A percentile compares a stretch with the other conserved stretches of the same genome.
phyloP scores from a whole-genome alignment of 108 stramenopile species.

The Aurantiochytrium sp. region DNA sequence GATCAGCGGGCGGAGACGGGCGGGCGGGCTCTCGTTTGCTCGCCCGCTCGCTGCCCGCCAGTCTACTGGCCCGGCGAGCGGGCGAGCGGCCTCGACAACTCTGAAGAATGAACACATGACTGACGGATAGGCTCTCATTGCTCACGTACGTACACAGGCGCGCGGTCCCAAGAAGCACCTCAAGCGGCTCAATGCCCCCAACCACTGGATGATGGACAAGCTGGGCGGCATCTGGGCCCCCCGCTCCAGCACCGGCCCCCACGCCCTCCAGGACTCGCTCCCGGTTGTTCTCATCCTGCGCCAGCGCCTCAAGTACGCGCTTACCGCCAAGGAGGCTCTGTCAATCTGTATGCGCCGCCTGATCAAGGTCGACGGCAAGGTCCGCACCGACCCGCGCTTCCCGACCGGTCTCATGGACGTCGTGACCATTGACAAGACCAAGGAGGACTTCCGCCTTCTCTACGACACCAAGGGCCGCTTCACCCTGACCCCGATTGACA shows the following conservation, averaged over 20 bases:
- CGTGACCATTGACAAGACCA: constrained; percentile 84
- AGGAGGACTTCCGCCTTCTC: constrained; percentile 91
- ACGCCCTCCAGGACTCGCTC: constrained; percentile 95
- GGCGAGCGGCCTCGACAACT: no score
- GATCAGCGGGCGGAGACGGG: no score
- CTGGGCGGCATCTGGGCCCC: constrained; percentile 96
- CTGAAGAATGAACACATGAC: no score
- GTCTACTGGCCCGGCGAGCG: no score
- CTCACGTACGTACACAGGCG: no score
- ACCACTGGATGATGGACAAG: constrained; percentile 98
- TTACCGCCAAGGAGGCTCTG: constrained; percentile 92
- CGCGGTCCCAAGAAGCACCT: constrained; percentile 98
- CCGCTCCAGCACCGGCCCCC: constrained; percentile 88
- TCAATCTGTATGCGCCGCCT: constrained; percentile 99
- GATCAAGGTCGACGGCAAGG: constrained; percentile 62
- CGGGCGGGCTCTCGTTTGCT: no score
- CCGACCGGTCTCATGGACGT: constrained; percentile 99
- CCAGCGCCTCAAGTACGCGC: constrained; percentile 98
- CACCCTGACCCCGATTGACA: constrained; percentile 82
- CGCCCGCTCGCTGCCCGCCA: no score
- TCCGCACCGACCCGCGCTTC: constrained; percentile 96
- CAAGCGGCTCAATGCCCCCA: constrained; percentile 98
- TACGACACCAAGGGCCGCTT: constrained; percentile 99
- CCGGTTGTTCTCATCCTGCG: constrained; percentile 92
- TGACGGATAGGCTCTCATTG: no score